phyloP scores from a whole-genome alignment of 495 filamentous ascomycete genomes.

The Recurvomyces mirabilis region DNA sequence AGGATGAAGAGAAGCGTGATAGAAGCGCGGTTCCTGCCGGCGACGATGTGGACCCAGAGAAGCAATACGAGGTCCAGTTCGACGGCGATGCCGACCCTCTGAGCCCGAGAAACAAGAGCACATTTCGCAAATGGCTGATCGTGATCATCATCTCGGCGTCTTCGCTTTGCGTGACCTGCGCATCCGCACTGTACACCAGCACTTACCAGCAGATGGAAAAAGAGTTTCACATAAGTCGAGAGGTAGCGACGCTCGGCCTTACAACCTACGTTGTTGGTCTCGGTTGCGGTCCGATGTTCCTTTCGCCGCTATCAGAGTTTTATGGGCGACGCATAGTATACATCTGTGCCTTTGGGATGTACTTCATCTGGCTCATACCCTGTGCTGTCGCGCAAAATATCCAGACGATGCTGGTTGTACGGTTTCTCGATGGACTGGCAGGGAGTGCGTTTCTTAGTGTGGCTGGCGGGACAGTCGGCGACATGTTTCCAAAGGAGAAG shows the following conservation, averaged over 20 bases:
- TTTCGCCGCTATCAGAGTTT: constrained; percentile 66
- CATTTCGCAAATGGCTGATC: constrained; percentile 65
- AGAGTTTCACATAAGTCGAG: constrained; percentile 59
- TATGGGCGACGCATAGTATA: constrained; percentile 84
- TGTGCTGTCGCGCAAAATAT: constrained; percentile 79
- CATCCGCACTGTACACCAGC: constrained; percentile 78
- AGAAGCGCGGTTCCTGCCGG: background rate
- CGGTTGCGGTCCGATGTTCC: constrained; percentile 60
- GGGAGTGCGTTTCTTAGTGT: constrained; percentile 81
- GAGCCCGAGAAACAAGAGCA: constrained; percentile 58
- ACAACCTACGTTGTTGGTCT: constrained; percentile 39
- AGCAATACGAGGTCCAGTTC: constrained; percentile 54
- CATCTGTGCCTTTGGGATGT: constrained; percentile 61
- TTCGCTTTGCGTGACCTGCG: constrained; percentile 77
- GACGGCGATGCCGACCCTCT: constrained; percentile 59
- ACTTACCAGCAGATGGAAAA: constrained; percentile 71
- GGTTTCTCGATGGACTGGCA: constrained; percentile 76
- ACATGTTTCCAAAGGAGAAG: constrained; percentile 67
- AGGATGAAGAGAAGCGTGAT: background rate
- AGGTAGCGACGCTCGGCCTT: constrained; percentile 68
- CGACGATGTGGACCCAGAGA: constrained; percentile 11
- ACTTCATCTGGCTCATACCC: constrained; percentile 78
- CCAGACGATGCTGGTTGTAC: constrained; percentile 65
- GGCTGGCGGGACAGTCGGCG: constrained; percentile 81
- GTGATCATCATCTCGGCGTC: constrained; percentile 58